These are phyloP conservation scores for Aegilops bicornis DNA, from an alignment of 176 grass and related monocot genomes.

Conservation along the genomic window DNA sequence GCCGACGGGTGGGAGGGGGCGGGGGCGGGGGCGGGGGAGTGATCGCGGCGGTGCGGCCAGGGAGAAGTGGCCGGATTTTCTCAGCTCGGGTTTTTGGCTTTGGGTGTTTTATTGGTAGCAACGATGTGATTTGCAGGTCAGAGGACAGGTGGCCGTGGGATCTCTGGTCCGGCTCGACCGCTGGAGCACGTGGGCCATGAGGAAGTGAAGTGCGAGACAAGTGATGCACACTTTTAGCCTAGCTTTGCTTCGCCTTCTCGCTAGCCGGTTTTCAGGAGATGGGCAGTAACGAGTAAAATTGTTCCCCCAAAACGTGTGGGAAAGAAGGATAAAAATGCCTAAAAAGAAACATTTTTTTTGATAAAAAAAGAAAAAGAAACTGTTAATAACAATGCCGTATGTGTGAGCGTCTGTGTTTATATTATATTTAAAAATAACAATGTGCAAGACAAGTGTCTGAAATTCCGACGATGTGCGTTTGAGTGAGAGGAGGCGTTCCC, in stretches of 20 bases:
- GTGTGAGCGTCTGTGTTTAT: no score
- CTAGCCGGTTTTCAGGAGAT: neutral
- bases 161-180: conserved; percentile 5
- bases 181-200: neutral
- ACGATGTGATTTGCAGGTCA: conserved; percentile 11
- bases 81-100: neutral
- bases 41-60: neutral
- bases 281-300: no score
- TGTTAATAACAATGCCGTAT: no score
- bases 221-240: neutral
- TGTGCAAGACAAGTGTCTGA: no score
- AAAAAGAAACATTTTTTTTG: no score
- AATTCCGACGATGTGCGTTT: no score
- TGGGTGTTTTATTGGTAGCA: neutral
- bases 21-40: neutral
- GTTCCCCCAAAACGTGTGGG: no score
- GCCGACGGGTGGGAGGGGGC: neutral
- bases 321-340: no score
- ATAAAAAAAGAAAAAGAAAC: no score
- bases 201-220: conserved; percentile 19
- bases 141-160: conserved; percentile 14
- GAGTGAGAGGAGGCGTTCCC: no score
- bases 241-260: conserved; percentile 12
- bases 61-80: neutral
- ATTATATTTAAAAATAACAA: no score